Evolutionary conservation across 768 basidiomycete genomes (phyloP).

Genomic region (Tricholomella constricta): DNA sequence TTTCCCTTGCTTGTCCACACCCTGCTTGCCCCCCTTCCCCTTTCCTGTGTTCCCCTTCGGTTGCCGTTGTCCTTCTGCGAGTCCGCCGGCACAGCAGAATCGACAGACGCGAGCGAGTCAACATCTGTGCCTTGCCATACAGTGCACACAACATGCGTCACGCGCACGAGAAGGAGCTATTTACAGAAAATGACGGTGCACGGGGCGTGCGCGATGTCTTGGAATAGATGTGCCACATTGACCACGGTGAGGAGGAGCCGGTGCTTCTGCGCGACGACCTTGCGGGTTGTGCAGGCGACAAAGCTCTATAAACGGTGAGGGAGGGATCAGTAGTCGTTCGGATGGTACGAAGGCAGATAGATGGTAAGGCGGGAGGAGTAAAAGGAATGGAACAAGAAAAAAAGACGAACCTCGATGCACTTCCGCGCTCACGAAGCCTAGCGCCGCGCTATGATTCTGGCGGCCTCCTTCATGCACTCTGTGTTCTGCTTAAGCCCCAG

Average conservation of each 20-base stretch:
- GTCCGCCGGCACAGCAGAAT: neutral
- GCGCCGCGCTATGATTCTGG: conserved; percentile 66
- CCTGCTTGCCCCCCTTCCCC: conserved; percentile 18
- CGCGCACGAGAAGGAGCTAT: conserved; percentile 63
- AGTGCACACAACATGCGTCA: conserved; percentile 42
- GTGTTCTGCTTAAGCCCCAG: conserved; percentile 16
- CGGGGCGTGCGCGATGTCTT: conserved; percentile 76
- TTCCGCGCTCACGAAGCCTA: conserved; percentile 73
- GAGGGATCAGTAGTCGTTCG: neutral
- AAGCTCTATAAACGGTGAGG: conserved; percentile 63
- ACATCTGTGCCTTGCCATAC: conserved; percentile 14
- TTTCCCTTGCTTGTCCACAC: conserved; percentile 20
- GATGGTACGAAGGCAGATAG: neutral
- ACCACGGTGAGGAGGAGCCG: conserved; percentile 77
- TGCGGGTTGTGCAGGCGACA: conserved; percentile 82
- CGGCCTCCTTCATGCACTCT: conserved; percentile 55
- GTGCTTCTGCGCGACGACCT: conserved; percentile 71
- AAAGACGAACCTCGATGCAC: conserved; percentile 51
- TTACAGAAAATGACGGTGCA: conserved; percentile 57
- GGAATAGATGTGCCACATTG: conserved; percentile 84
- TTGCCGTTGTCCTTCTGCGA: neutral
- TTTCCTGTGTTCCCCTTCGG: conserved; percentile 1
- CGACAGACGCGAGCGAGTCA: too few relatives aligned
- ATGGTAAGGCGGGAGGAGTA: too few relatives aligned
- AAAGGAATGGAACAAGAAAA: neutral